phyloP scores from a whole-genome alignment of 176 grass and related monocot genomes.

The Aegilops longissima region DNA sequence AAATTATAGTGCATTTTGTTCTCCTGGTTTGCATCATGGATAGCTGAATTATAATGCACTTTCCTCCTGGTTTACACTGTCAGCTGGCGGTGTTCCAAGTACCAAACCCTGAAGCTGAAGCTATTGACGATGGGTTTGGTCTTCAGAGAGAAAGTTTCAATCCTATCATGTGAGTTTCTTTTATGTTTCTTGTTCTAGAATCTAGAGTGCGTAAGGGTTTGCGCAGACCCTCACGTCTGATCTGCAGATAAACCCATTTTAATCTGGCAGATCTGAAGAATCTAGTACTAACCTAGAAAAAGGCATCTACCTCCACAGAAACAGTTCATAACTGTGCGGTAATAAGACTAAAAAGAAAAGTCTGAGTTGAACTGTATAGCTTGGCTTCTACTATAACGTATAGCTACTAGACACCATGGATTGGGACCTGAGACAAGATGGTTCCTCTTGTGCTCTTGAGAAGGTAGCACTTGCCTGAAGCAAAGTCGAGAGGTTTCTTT shows the following conservation, averaged over 20 bases:
- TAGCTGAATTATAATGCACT: conserved; percentile 6
- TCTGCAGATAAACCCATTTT: no score
- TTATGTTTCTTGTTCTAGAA: no score
- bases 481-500: conserved; percentile 29
- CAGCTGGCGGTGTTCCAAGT: no score
- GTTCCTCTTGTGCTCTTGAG: not conserved
- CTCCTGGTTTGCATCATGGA: not conserved
- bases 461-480: not conserved
- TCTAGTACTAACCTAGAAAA: not conserved
- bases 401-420: not conserved
- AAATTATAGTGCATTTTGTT: no score
- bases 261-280: no score
- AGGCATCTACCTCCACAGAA: not conserved
- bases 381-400: conserved; percentile 3
- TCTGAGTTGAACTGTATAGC: not conserved
- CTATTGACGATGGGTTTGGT: no score
- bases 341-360: not conserved
- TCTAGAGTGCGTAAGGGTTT: no score
- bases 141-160: no score
- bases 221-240: no score
- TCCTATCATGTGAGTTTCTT: no score
- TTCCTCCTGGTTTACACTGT: not conserved
- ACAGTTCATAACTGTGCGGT: not conserved
- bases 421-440: conserved; percentile 20
- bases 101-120: no score